Evolutionary conservation across 805 yeast species (phyloP).

Genomic region (Schwanniomyces sp.): DNA sequence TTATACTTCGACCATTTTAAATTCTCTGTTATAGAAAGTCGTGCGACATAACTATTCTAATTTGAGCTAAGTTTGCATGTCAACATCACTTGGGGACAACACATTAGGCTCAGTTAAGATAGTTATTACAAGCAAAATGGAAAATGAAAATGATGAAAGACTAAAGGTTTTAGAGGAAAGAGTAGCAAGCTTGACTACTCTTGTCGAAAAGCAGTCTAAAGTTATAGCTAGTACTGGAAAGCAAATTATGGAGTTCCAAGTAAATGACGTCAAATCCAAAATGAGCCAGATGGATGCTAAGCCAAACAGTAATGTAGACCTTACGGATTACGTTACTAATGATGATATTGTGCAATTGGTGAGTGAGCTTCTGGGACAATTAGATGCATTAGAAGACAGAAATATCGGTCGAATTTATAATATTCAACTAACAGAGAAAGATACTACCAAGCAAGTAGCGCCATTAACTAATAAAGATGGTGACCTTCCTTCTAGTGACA

Average conservation of each 20-base stretch:
- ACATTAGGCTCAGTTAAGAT: background rate
- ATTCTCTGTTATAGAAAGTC: no score
- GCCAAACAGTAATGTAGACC: conserved; percentile 5
- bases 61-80: no score
- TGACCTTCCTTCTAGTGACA: conserved; percentile 51
- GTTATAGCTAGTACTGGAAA: conserved; percentile 77
- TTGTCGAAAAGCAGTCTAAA: conserved; percentile 64
- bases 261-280: conserved; percentile 47
- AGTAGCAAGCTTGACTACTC: conserved; percentile 50
- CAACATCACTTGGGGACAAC: no score
- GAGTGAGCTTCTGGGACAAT: conserved; percentile 85
- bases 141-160: background rate
- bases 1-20: no score
- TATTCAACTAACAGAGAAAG: conserved; percentile 43
- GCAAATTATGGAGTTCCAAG: conserved; percentile 69
- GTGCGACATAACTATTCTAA: no score
- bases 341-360: conserved; percentile 87
- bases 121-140: background rate
- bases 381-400: conserved; percentile 76
- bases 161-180: conserved; percentile 35
- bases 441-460: conserved; percentile 46
- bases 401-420: conserved; percentile 71
- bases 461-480: conserved; percentile 82
- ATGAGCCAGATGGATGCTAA: conserved; percentile 23
- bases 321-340: conserved; percentile 68